phyloP scores from a whole-genome alignment of 106 monocot genomes.

The Phalaenopsis equestris region DNA sequence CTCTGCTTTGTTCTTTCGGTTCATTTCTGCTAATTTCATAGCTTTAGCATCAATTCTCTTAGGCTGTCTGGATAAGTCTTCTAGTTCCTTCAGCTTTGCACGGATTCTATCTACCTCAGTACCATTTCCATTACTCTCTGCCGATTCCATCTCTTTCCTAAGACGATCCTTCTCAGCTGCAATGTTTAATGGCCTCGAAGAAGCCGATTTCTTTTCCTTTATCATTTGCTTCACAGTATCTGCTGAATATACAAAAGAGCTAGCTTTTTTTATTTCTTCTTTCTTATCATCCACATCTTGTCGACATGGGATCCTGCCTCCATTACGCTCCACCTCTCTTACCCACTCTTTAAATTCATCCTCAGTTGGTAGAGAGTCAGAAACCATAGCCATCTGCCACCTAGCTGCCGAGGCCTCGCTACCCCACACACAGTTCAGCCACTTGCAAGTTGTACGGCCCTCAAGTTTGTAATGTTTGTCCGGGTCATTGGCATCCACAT shows the following conservation, averaged over 20 bases:
- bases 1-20: constrained; percentile 74
- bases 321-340: constrained; percentile 41
- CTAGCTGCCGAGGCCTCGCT: constrained; percentile 57
- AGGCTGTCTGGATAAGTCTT: constrained; percentile 28
- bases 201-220: constrained; percentile 72
- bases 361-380: constrained; percentile 51
- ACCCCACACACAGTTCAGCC: constrained; percentile 66
- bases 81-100: constrained; percentile 50
- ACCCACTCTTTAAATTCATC: constrained; percentile 71
- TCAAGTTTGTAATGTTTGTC: constrained; percentile 69
- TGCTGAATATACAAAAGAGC: constrained; percentile 76
- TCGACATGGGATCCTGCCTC: constrained; percentile 40
- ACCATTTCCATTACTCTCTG: constrained; percentile 44
- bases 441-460: constrained; percentile 59
- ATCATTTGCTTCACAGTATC: constrained; percentile 89
- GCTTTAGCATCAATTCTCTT: constrained; percentile 67
- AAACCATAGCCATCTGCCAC: constrained; percentile 88
- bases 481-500: constrained; percentile 75
- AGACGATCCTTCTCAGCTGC: constrained; percentile 86
- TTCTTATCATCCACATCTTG: constrained; percentile 56
- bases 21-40: constrained; percentile 82
- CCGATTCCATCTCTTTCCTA: constrained; percentile 68
- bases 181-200: constrained; percentile 66
- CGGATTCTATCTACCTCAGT: constrained; percentile 51
- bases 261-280: constrained; percentile 47